Evolutionary conservation across 768 basidiomycete species (phyloP), one percentile per base, ranked within the genome.

Genomic region (Leccinum truebloodii): DNA sequence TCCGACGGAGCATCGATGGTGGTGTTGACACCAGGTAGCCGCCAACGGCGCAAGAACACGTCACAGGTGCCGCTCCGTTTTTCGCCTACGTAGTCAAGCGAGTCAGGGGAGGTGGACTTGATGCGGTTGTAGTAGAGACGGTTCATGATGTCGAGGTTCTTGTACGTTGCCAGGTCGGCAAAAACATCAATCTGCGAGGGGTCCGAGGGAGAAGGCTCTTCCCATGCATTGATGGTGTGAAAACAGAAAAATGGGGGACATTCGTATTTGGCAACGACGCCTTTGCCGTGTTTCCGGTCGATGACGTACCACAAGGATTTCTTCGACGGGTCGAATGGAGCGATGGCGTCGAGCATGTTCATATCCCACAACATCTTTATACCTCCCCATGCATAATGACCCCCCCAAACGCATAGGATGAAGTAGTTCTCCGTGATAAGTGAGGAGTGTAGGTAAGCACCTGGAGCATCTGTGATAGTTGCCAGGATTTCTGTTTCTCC

Each of bases 171-270:
- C 37, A 79, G 65, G 63, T 79, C 76, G 20, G 78, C 71, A 37
- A 76, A 22, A 52, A 78, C 66, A 60, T 75, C 74, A 35, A 68
- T 65, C 32, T 71, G 70, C 4, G 62, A 61, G 22, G 68, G 58
- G 49, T 73, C 68, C 1, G 65, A 63, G 10, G 65, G 51, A 20
- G 63, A 67, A 7, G 61, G 57, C 8, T 62, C 65, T 44, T 79
- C 78, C 72, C 73, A 79, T 1, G 78, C 74, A n/a, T 79, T 79
- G 60, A 78, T 16, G 28, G 67, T 61, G 57, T 79, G 78, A 67
- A 79, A 79, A 58, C 67, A 71, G 64, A 78, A 79, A 67, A 78
- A 79, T 0, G 77, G 70, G 51, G 71, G 68, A 49, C 67, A 72
- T 58, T 71, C 69, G 64, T 77, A 79, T 57, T 71, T 74, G 49